Percentiles rank a stretch among this genome's conserved stretches.
Evolutionary conservation across 169 alveolate genomes (phyloP).

Genomic region (Prorocentrum cordatum): DNA sequence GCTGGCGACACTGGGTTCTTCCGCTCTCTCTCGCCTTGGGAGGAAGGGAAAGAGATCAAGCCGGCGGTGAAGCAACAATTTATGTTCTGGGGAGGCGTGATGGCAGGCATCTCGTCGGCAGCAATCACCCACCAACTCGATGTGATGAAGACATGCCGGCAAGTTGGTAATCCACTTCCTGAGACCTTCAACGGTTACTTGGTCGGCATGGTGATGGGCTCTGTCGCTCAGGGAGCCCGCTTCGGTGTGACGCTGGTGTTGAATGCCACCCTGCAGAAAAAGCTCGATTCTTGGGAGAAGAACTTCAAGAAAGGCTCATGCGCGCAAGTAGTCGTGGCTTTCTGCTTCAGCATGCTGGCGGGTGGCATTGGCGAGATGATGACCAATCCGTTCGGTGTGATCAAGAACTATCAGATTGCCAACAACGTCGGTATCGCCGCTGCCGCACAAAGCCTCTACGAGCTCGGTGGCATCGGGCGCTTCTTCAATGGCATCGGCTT

Average conservation of each 20-base stretch:
- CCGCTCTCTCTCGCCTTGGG: no score
- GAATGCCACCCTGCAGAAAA: neutral
- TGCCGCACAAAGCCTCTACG: no score
- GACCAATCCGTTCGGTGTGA: neutral
- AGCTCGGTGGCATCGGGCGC: no score
- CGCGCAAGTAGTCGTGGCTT: no score
- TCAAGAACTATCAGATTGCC: neutral
- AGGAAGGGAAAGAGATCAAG: no score
- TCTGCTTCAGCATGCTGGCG: no score
- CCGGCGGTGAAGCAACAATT: neutral
- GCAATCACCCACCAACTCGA: neutral
- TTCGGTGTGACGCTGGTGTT: neutral
- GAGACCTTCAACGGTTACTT: neutral
- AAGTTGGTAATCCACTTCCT: neutral
- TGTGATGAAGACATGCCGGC: neutral
- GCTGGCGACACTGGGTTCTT: no score
- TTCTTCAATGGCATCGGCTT: neutral
- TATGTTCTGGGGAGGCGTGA: neutral
- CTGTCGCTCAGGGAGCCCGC: neutral
- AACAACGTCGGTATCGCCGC: no score
- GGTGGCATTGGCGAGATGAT: no score
- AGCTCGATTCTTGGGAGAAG: neutral
- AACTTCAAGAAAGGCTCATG: no score
- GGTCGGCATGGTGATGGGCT: neutral
- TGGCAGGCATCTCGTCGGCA: neutral